phyloP scores from a whole-genome alignment of 768 basidiomycete genomes.

The Termitomyces sp. region DNA sequence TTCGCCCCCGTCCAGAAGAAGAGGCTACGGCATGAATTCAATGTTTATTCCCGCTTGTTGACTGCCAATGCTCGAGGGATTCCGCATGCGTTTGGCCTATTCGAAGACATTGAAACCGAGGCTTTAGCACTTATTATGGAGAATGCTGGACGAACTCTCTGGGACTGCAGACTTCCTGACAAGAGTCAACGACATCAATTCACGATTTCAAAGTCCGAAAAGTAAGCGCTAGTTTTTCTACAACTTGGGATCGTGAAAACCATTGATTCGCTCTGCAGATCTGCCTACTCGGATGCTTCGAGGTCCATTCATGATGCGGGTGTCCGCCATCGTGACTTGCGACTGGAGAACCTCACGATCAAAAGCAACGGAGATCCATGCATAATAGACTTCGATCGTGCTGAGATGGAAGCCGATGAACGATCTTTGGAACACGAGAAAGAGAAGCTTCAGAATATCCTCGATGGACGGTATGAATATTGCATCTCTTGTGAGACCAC shows the following conservation, averaged over 20 bases:
- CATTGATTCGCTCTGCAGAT: neutral
- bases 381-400: too few relatives aligned
- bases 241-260: neutral
- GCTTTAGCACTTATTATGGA: slow-evolving; percentile 5
- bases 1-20: slow-evolving; percentile 3
- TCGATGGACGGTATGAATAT: neutral
- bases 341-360: neutral
- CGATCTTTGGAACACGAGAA: too few relatives aligned
- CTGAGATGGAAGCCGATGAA: too few relatives aligned
- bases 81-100: slow-evolving; percentile 12
- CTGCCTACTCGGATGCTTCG: neutral
- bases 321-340: neutral
- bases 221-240: neutral
- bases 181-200: neutral
- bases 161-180: neutral
- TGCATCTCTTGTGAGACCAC: neutral
- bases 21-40: slow-evolving; percentile 9
- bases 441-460: neutral
- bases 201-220: neutral
- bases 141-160: neutral
- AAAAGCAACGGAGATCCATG: too few relatives aligned
- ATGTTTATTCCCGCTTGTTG: slow-evolving; percentile 7
- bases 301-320: neutral
- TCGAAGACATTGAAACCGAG: slow-evolving; percentile 6
- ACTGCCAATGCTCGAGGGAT: slow-evolving; percentile 7